Evolutionary conservation across 2,329 filamentous ascomycete genomes (phyloP).

Genomic region (Neurospora sp.): DNA sequence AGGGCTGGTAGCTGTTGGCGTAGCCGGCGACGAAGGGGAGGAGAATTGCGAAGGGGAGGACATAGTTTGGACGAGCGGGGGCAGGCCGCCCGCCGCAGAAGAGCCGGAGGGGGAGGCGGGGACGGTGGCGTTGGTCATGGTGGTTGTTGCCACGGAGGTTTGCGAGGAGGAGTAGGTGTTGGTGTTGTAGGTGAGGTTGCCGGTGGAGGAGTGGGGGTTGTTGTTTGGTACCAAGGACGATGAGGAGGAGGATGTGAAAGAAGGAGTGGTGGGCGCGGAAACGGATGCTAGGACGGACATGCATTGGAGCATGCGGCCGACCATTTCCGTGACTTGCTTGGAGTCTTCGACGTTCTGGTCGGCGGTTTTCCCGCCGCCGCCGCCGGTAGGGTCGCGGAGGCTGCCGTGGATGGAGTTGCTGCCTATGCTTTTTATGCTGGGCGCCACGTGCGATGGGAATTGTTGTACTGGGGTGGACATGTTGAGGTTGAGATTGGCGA

Average conservation of each 20-base stretch:
- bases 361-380: not conserved
- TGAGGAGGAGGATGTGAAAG: not conserved
- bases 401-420: conserved; percentile 19
- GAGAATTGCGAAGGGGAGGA: not conserved
- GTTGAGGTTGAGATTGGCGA: conserved; percentile 5
- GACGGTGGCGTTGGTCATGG: not conserved
- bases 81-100: not conserved
- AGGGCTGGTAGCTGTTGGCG: not conserved
- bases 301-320: conserved; percentile 92
- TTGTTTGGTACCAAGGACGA: not conserved
- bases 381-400: conserved; percentile 31
- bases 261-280: not conserved
- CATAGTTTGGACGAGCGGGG: not conserved
- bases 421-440: conserved; percentile 15
- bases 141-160: not conserved
- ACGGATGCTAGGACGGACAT: conserved; percentile 81
- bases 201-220: not conserved
- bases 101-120: not conserved
- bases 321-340: conserved; percentile 83
- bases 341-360: conserved; percentile 54
- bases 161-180: not conserved
- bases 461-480: conserved; percentile 5
- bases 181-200: not conserved
- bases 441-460: conserved; percentile 2
- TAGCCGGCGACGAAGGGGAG: not conserved